Percentiles rank a stretch among this genome's conserved stretches.
Evolutionary conservation across 495 filamentous ascomycete genomes (phyloP).

Genomic region (Copromyces sp.): DNA sequence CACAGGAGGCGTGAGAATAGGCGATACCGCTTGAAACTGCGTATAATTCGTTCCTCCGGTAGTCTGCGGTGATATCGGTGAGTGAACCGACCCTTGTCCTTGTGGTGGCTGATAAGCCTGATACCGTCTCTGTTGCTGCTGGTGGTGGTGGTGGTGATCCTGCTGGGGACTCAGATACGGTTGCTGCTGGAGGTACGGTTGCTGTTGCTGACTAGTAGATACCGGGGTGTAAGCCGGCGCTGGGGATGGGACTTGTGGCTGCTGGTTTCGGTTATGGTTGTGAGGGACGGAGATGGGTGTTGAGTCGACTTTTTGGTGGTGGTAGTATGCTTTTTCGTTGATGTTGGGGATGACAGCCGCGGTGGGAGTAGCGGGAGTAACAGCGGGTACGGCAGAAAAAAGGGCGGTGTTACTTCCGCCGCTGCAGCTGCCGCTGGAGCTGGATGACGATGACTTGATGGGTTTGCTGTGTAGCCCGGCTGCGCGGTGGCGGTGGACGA

Average conservation of each 20-base stretch:
- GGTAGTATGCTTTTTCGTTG: not conserved
- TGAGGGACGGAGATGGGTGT: not conserved
- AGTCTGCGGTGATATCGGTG: not conserved
- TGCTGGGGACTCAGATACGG: constrained; percentile 17
- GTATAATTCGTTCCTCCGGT: not conserved
- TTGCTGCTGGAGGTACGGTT: constrained; percentile 1
- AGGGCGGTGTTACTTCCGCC: not conserved
- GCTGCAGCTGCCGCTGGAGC: not conserved
- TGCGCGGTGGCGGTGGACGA: constrained; percentile 35
- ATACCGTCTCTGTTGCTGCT: not conserved
- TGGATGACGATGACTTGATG: not conserved
- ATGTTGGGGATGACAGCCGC: not conserved
- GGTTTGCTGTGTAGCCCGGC: constrained; percentile 32
- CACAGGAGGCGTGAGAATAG: not conserved
- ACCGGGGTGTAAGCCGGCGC: not conserved
- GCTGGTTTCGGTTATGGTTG: not conserved
- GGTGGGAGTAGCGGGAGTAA: not conserved
- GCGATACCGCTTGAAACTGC: not conserved
- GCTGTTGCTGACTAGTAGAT: not conserved
- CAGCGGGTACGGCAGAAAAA: not conserved
- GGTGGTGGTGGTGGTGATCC: not conserved
- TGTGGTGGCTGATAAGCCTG: not conserved
- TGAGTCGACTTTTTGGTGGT: not conserved
- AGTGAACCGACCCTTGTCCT: not conserved
- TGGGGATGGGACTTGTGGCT: not conserved